Conservation (phyloP, 176 grass and related monocot species). For the Oryza coarctata region DNA sequence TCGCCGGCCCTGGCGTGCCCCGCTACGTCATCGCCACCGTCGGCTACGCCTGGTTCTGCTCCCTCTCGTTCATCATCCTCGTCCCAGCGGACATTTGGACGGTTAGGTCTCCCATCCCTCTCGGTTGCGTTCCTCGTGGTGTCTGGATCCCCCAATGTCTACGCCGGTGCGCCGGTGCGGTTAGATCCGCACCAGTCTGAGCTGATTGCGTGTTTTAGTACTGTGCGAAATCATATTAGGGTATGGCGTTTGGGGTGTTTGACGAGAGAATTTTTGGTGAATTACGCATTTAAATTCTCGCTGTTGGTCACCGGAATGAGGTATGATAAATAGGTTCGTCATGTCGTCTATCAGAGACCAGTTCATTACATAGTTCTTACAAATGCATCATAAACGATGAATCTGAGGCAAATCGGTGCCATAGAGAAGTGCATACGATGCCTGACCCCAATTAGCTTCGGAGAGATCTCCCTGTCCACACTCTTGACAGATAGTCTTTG, state of each 20-base stretch:
- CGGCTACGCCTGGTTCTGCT: conserved; percentile 99
- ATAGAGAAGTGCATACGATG: conserved; percentile 16
- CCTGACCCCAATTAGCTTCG: background rate
- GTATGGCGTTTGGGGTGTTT: background rate
- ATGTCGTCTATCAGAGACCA: background rate
- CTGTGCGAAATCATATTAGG: background rate
- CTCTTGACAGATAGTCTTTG: background rate
- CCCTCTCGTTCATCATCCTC: conserved; percentile 98
- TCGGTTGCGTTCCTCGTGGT: background rate
- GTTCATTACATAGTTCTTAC: background rate
- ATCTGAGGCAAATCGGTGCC: conserved; percentile 1
- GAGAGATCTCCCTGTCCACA: background rate
- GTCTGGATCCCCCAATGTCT: background rate
- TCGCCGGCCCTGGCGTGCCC: conserved; percentile 89
- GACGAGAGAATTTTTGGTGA: background rate
- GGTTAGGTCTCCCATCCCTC: conserved; percentile 54
- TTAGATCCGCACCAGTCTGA: conserved; percentile 35
- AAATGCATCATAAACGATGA: conserved; percentile 7
- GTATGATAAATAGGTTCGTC: conserved; percentile 1
- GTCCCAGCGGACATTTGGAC: conserved; percentile 99
- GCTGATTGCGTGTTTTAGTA: conserved; percentile 29
- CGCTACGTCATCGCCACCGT: conserved; percentile 83
- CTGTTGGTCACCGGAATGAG: background rate
- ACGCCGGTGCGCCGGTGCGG: conserved; percentile 2
- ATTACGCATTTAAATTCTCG: conserved; percentile 15